Percentiles rank a stretch among this genome's conserved stretches.
Evolutionary conservation across 176 grass and related monocot genomes (phyloP).

Genomic region (Phoenix roebelenii): DNA sequence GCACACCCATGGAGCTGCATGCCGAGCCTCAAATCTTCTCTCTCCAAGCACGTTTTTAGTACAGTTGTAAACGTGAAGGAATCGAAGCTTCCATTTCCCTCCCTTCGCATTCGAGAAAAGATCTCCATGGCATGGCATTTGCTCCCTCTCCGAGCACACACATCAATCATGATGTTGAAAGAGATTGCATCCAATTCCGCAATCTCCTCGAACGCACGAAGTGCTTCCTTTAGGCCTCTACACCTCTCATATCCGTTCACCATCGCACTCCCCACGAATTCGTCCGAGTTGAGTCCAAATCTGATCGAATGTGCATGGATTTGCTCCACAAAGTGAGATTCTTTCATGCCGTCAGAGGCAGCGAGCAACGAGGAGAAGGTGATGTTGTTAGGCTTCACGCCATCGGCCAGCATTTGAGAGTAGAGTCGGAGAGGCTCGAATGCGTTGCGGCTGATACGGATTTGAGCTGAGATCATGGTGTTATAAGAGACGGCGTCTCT

Average conservation of each 20-base stretch:
- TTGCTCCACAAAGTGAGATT: conserved; percentile 16
- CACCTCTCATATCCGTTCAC: conserved; percentile 18
- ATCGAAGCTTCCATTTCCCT: conserved; percentile 3
- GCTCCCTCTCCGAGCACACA: conserved; percentile 18
- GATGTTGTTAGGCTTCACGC: conserved; percentile 12
- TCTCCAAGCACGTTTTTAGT: conserved; percentile 19
- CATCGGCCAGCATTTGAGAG: conserved; percentile 20
- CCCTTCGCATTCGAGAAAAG: conserved; percentile 26
- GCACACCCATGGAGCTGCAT: conserved; percentile 29
- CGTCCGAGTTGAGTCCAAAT: conserved; percentile 13
- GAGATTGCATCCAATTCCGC: conserved; percentile 14
- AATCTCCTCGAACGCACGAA: conserved; percentile 20
- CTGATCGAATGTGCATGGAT: conserved; percentile 20
- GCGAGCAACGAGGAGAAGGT: conserved; percentile 22
- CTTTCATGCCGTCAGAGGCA: background rate
- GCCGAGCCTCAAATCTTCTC: conserved; percentile 13
- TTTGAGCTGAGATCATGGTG: conserved; percentile 22
- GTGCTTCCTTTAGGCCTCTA: conserved; percentile 7
- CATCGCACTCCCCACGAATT: conserved; percentile 28
- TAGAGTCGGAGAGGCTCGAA: background rate
- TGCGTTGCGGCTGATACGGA: background rate
- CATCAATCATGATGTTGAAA: conserved; percentile 33
- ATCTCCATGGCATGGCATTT: conserved; percentile 3
- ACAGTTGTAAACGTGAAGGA: conserved; percentile 25
- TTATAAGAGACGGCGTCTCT: conserved; percentile 29